phyloP scores from a whole-genome alignment of 106 monocot genomes.

The Agapanthus africanus region DNA sequence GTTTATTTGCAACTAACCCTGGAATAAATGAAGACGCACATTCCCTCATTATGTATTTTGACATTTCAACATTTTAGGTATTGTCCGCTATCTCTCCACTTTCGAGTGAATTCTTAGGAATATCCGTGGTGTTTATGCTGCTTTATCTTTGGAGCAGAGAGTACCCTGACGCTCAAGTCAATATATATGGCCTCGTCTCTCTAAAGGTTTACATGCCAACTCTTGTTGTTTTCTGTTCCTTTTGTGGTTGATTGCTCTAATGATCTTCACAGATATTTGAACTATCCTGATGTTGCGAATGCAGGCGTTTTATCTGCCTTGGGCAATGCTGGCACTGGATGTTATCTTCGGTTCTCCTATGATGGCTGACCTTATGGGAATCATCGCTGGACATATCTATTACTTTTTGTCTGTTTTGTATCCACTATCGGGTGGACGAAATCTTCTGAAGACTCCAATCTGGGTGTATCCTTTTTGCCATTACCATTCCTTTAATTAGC shows the following conservation, averaged over 20 bases:
- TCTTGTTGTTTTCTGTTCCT: neutral
- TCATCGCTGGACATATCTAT: slow-evolving; percentile 83
- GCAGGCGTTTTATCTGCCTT: slow-evolving; percentile 93
- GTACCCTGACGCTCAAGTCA: slow-evolving; percentile 74
- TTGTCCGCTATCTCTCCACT: slow-evolving; percentile 56
- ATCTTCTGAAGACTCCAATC: slow-evolving; percentile 66
- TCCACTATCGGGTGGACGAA: slow-evolving; percentile 69
- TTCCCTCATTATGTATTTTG: neutral
- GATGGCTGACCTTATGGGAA: slow-evolving; percentile 73
- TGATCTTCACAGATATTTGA: neutral
- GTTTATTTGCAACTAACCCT: too few species aligned
- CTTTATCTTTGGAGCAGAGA: slow-evolving; percentile 96
- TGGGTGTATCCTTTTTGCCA: slow-evolving; percentile 90
- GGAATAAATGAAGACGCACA: neutral
- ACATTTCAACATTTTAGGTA: slow-evolving; percentile 29
- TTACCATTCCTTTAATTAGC: neutral
- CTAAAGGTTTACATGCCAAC: slow-evolving; percentile 47
- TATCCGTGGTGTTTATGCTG: slow-evolving; percentile 90
- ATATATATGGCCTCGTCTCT: slow-evolving; percentile 76
- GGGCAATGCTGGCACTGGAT: slow-evolving; percentile 86
- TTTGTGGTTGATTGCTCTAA: neutral
- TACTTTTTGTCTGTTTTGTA: slow-evolving; percentile 83
- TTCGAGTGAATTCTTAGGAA: slow-evolving; percentile 34
- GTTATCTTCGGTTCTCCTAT: slow-evolving; percentile 79
- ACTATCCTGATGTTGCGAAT: neutral